Evolutionary conservation across 2,329 filamentous ascomycete species (phyloP).

Genomic region (Trichoderma gracile): DNA sequence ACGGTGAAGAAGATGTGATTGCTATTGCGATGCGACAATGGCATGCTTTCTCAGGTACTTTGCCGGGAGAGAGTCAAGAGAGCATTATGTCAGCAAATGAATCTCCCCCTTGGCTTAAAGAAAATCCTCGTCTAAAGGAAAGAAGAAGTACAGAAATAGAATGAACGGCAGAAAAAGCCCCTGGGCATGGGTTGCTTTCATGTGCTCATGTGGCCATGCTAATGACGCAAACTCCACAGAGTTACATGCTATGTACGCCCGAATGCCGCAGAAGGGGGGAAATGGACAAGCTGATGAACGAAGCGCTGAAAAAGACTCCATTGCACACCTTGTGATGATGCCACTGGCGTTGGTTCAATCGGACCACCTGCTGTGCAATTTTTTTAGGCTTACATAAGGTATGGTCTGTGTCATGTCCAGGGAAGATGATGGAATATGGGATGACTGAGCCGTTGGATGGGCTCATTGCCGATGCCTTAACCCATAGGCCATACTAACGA

Average conservation of each 20-base stretch:
- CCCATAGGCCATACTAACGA: no score
- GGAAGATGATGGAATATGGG: not conserved
- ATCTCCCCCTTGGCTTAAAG: no score
- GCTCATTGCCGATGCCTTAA: not conserved
- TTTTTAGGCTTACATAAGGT: not conserved
- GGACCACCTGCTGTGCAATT: not conserved
- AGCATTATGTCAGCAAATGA: no score
- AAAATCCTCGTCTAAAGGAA: not conserved
- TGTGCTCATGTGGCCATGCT: conserved; percentile 9
- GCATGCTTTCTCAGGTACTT: no score
- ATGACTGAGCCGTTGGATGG: not conserved
- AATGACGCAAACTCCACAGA: conserved; percentile 11
- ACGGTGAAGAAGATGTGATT: no score
- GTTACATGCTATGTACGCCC: no score
- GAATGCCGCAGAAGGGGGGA: not conserved
- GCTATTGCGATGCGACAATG: no score
- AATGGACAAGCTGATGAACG: not conserved
- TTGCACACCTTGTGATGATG: conserved; percentile 19
- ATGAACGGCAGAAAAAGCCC: no score
- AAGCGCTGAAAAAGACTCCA: conserved; percentile 1
- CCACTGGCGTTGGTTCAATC: not conserved
- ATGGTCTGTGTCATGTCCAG: not conserved
- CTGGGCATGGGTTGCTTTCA: no score
- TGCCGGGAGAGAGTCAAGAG: no score
- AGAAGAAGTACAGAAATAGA: no score